Percentiles rank a stretch among this genome's conserved stretches.
Evolutionary conservation across 2,329 filamentous ascomycete species (phyloP).

Genomic region (Zymoseptoria crescenta): DNA sequence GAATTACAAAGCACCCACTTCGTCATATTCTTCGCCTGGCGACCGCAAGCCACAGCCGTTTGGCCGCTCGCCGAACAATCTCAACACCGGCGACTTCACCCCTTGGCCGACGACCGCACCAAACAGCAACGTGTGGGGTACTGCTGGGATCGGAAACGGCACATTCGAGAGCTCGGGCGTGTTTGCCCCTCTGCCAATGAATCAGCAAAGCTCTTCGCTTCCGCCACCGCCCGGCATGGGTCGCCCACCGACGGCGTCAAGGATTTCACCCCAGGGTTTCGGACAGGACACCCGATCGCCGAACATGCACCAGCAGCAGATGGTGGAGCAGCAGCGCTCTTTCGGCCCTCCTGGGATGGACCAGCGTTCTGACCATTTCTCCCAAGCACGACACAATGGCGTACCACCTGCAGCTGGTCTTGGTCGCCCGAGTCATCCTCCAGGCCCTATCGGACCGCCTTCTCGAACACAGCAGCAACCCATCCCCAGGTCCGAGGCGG

Average conservation of each 20-base stretch:
- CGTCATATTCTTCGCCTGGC: slow-evolving; percentile 35
- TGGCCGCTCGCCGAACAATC: slow-evolving; percentile 22
- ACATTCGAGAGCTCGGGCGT: slow-evolving; percentile 50
- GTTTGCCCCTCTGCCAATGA: slow-evolving; percentile 26
- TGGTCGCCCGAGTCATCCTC: slow-evolving; percentile 25
- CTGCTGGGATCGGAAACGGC: slow-evolving; percentile 67
- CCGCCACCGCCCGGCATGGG: slow-evolving; percentile 28
- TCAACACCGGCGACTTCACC: slow-evolving; percentile 18
- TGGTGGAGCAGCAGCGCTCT: slow-evolving; percentile 21
- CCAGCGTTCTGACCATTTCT: slow-evolving; percentile 18
- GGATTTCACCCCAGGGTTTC: slow-evolving; percentile 27
- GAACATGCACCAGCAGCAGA: slow-evolving; percentile 18
- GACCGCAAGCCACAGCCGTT: slow-evolving; percentile 30
- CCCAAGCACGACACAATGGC: slow-evolving; percentile 23
- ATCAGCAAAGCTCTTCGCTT: slow-evolving; percentile 20
- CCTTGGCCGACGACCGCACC: slow-evolving; percentile 32
- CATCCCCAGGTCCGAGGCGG: slow-evolving; percentile 1
- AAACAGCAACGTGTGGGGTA: slow-evolving; percentile 62
- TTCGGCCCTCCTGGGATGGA: slow-evolving; percentile 25
- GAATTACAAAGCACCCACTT: slow-evolving; percentile 28
- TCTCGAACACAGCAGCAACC: slow-evolving; percentile 22
- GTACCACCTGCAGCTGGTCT: slow-evolving; percentile 24
- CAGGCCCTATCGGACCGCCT: slow-evolving; percentile 31
- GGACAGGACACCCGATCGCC: slow-evolving; percentile 20
- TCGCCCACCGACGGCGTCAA: slow-evolving; percentile 23